phyloP scores from a whole-genome alignment of 176 grass and related monocot species.

The Chloris gayana region DNA sequence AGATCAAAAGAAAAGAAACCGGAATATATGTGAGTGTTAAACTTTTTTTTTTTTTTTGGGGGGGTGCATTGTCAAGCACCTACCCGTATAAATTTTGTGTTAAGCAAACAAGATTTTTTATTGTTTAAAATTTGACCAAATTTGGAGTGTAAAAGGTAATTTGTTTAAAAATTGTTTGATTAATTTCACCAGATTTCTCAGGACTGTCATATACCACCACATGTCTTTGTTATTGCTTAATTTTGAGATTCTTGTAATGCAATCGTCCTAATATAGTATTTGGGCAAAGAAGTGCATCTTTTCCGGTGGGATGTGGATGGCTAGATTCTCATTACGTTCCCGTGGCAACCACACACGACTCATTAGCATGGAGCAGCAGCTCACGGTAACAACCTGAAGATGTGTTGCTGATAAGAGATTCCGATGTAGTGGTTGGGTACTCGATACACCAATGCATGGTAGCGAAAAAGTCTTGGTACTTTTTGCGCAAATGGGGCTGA shows the following conservation, averaged over 20 bases:
- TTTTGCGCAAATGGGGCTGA: constrained; percentile 36
- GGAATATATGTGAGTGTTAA: neutral
- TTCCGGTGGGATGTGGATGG: neutral
- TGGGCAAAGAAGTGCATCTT: neutral
- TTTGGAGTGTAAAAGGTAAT: neutral
- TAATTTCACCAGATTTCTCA: neutral
- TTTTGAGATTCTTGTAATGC: neutral
- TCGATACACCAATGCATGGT: constrained; percentile 13
- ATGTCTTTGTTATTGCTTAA: neutral
- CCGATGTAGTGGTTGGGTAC: constrained; percentile 16
- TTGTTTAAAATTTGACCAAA: neutral
- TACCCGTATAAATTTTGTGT: neutral
- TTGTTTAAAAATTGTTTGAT: neutral
- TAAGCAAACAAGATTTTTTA: neutral
- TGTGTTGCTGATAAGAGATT: constrained; percentile 32
- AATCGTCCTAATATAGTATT: neutral
- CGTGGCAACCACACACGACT: constrained; percentile 25
- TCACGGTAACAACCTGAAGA: neutral
- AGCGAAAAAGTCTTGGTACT: neutral
- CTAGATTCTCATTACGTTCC: neutral
- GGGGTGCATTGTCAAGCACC: no score
- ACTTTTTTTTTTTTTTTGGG: neutral
- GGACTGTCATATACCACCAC: neutral
- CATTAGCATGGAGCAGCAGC: neutral
- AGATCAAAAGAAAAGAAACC: neutral